A percentile compares a stretch with the other conserved stretches of the same genome.
Evolutionary conservation across 495 filamentous ascomycete genomes (phyloP).

Genomic region (Friedmanniomyces endolithicus): DNA sequence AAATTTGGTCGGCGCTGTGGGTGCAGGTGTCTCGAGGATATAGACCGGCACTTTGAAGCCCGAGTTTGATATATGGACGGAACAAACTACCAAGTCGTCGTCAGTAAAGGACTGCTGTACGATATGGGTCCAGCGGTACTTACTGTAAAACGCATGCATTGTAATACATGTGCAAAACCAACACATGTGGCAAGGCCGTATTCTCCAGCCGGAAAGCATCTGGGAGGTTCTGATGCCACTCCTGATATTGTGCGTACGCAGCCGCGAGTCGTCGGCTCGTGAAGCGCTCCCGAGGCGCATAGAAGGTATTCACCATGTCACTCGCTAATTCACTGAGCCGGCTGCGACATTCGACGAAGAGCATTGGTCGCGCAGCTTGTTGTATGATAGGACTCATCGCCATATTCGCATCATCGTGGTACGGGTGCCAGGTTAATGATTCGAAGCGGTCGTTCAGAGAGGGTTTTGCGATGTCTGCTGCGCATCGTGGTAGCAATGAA

Average conservation of each 20-base stretch:
- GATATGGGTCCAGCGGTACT: constrained; percentile 25
- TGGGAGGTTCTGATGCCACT: constrained; percentile 52
- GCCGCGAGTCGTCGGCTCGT: constrained; percentile 44
- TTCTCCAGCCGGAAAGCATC: constrained; percentile 43
- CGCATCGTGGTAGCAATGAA: constrained; percentile 48
- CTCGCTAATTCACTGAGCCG: constrained; percentile 57
- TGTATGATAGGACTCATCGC: background rate
- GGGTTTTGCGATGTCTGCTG: constrained; percentile 44
- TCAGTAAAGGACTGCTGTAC: background rate
- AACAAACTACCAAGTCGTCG: constrained; percentile 34
- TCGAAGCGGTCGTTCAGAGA: constrained; percentile 43
- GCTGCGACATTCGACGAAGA: constrained; percentile 47
- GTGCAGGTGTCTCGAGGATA: constrained; percentile 50
- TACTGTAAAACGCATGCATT: constrained; percentile 46
- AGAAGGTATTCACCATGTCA: constrained; percentile 49
- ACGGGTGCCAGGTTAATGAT: constrained; percentile 44
- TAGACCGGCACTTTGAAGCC: constrained; percentile 44
- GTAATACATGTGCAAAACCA: constrained; percentile 22
- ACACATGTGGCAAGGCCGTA: constrained; percentile 26
- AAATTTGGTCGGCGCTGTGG: constrained; percentile 49
- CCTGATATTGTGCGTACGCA: constrained; percentile 46
- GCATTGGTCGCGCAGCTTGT: constrained; percentile 14
- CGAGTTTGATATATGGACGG: constrained; percentile 51
- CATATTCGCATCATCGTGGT: constrained; percentile 39
- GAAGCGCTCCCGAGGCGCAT: constrained; percentile 46